Conservation (phyloP, 2,329 filamentous ascomycete species). For the Boeremia lycopersici region DNA sequence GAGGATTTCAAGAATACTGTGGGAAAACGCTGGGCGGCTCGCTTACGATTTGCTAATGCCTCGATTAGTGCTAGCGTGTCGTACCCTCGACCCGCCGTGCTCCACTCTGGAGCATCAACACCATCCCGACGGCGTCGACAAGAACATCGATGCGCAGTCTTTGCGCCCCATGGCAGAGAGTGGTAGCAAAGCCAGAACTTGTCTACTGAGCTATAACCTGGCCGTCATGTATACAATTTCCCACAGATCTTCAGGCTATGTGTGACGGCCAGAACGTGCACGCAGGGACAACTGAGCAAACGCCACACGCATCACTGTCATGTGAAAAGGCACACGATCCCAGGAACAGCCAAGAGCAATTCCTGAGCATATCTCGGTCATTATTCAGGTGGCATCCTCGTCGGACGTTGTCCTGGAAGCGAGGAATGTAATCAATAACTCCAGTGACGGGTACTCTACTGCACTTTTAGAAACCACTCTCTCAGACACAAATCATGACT, state of each 20-base stretch:
- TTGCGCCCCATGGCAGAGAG: no score
- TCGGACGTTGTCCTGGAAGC: constrained; percentile 5
- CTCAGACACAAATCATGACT: not conserved
- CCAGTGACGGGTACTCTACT: not conserved
- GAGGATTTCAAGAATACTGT: not conserved
- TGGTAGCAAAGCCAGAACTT: no score
- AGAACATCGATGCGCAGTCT: no score
- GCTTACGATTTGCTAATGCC: not conserved
- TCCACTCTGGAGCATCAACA: not conserved
- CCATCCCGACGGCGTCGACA: not conserved
- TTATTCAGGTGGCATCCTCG: not conserved
- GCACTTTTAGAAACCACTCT: not conserved
- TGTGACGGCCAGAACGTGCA: not conserved
- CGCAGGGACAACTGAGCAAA: not conserved
- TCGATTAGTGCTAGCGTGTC: not conserved
- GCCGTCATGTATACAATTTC: not conserved
- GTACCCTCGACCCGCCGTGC: not conserved
- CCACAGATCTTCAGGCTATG: not conserved
- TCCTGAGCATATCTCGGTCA: no score
- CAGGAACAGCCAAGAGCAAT: no score
- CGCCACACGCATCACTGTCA: no score
- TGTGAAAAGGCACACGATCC: no score
- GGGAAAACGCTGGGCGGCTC: not conserved
- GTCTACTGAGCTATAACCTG: no score
- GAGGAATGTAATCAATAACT: constrained; percentile 2